Evolutionary conservation across 176 grass and related monocot genomes (phyloP).

Genomic region (Panicum miliaceum): DNA sequence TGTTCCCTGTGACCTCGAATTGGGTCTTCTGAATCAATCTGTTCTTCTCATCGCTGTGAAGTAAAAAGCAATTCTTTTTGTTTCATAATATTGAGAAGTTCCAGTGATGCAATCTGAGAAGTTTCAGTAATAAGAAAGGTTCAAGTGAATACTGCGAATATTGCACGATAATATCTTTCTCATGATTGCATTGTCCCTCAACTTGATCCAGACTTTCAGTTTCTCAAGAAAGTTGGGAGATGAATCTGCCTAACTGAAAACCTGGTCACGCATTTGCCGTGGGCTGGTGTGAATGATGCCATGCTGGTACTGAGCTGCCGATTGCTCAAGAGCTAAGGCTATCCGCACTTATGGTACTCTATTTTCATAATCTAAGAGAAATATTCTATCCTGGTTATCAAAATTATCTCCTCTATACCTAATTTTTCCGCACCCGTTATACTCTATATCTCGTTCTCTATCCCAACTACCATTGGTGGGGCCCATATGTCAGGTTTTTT

Average conservation of each 20-base stretch:
- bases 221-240: background rate
- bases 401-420: too few species aligned
- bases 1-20: background rate
- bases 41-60: background rate
- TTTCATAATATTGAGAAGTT: background rate
- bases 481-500: too few species aligned
- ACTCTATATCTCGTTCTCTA: too few species aligned
- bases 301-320: conserved; percentile 13
- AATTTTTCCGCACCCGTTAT: too few species aligned
- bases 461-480: too few species aligned
- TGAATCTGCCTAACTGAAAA: conserved; percentile 35
- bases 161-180: background rate
- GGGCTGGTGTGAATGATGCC: conserved; percentile 38
- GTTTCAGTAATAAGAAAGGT: background rate
- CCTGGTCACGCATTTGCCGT: conserved; percentile 51
- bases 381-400: too few species aligned
- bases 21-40: background rate
- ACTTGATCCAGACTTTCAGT: conserved; percentile 23
- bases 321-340: background rate
- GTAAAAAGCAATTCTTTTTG: too few species aligned
- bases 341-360: too few species aligned
- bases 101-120: background rate
- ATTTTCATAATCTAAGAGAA: too few species aligned
- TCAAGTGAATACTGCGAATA: background rate
- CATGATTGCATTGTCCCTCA: conserved; percentile 35